Base-by-base conservation (phyloP, 306 rosid species). In the Gynostemma pentaphyllum region DNA sequence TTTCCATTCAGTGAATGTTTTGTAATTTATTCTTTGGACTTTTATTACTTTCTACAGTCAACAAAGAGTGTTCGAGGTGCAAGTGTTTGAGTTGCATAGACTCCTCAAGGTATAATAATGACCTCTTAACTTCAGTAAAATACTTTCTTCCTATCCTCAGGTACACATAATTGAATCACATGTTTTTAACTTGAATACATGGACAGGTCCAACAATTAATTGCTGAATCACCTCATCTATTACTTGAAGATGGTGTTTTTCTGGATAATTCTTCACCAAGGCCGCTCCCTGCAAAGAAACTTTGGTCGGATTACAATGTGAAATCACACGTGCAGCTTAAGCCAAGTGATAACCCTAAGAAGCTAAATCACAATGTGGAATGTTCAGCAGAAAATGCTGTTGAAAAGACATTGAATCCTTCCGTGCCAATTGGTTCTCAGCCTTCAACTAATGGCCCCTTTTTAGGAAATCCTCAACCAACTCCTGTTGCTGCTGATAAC, bases 361-460 rank as follows among this genome's bases (percentile, higher is more conserved):
- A 81, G 79, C 51, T 77, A 40, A 76, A 74, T 68, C 78, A 81
- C 65, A 81, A 83, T 75, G 74, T 81, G 76, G 99, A 86, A 68
- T 70, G 75, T 68, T 94, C 90, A 28, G 96, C 97, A 11, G 97
- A 89, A 78, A 94, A 87, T 76, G 90, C 90, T 12, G 89, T 89
- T 61, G 95, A 77, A 40, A 89, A 84, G 75, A 75, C 85, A 56
- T 72, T 86, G 72, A 70, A 79, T 68, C 73, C 85, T 15, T 77
- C 90, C 24, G 57, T 29, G 7, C 4, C 52, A 44, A 73, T 68
- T 27, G 76, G 77, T 64, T 45, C 45, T 54, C 94, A 84, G 78
- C 77, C 73, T 66, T 69, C 92, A 69, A 78, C 74, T 62, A 53
- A 73, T 61, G 81, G 72, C 26, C 83, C 79, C 10, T 76, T 72